Evolutionary conservation across 2,329 filamentous ascomycete genomes (phyloP), one percentile per base, ranked within the genome.

Genomic region (Xylariomycetidae sp.): DNA sequence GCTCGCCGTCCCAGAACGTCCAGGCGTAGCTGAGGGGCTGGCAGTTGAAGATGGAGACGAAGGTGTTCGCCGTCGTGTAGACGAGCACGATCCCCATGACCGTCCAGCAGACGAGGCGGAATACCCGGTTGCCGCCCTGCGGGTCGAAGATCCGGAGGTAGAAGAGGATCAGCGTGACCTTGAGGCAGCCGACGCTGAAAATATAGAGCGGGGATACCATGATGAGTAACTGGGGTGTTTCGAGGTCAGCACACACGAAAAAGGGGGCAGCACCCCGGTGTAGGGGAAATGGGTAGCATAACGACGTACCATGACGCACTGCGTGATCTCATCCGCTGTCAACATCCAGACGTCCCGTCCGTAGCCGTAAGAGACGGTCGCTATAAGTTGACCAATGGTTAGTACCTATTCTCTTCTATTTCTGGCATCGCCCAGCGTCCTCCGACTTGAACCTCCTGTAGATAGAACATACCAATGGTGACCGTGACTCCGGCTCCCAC

Each of bases 281-380:
- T 23, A 23, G 20, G n/a, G n/a, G 20, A 23, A 23, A 23, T 23
- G 20, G 20, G n/a, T n/a, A 6, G 25, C 9, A 16, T 16, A n/a
- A n/a, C n/a, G n/a, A 25, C 34, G 8, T 25, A 37, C 34, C 19
- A 16, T 37, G 15, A 29, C 22, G 18, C 34, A 31, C 14, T 29
- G 16, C 3, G 17, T 33, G 18, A 37, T 37, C 15, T 37, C 13
- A 16, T 18, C 16, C 6, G 25, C 25, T 7, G 23, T 28, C 29
- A 37, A 6, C 29, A 37, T 25, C 34, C 34, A 37, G 5, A 37
- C 25, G 25, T 37, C 25, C 18, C 13, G 15, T 12, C 34, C 34
- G 14, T 30, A 37, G 5, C 30, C 30, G 14, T 32, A 31, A 3
- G 14, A 17, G 7, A 29, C 11, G 15, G 30, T 22, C 18, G 30